These are phyloP conservation scores for Noccaea bulbosa DNA, from an alignment of 345 rosid species.

Conservation along the genomic window DNA sequence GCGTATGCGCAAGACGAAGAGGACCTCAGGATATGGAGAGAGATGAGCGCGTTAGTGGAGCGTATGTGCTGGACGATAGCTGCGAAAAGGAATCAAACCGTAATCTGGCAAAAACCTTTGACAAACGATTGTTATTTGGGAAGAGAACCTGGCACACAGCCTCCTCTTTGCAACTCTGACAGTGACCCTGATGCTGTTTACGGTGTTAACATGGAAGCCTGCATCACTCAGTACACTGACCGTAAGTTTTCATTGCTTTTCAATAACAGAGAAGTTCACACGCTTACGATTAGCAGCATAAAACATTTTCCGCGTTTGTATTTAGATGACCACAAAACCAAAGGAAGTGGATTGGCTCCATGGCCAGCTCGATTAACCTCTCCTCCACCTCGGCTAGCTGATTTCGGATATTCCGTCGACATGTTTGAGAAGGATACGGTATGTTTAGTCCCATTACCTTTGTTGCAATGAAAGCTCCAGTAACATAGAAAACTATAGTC, in stretches of 20 bases:
- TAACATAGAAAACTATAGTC: neutral
- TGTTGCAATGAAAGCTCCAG: neutral
- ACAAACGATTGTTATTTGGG: conserved; percentile 86
- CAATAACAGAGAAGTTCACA: neutral
- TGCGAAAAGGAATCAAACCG: conserved; percentile 89
- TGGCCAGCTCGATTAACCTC: conserved; percentile 92
- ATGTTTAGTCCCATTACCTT: conserved; percentile 28
- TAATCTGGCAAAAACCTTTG: conserved; percentile 92
- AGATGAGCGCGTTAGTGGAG: conserved; percentile 88
- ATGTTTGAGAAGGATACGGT: conserved; percentile 94
- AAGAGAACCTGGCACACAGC: conserved; percentile 83
- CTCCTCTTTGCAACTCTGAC: conserved; percentile 88
- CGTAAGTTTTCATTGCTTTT: conserved; percentile 56
- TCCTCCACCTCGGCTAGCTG: conserved; percentile 89
- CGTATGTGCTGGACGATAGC: conserved; percentile 99
- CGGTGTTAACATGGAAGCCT: conserved; percentile 91
- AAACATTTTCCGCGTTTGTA: conserved; percentile 19
- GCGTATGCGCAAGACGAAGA: conserved; percentile 99
- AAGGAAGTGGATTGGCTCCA: conserved; percentile 93
- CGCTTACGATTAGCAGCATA: neutral
- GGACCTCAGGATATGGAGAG: conserved; percentile 93
- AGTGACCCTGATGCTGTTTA: conserved; percentile 88
- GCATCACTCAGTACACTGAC: conserved; percentile 82
- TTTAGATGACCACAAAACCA: conserved; percentile 72
- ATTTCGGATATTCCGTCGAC: conserved; percentile 80